Evolutionary conservation across 2,329 filamentous ascomycete genomes (phyloP), one percentile per base, ranked within the genome.

Genomic region (Beauveria asiatica): DNA sequence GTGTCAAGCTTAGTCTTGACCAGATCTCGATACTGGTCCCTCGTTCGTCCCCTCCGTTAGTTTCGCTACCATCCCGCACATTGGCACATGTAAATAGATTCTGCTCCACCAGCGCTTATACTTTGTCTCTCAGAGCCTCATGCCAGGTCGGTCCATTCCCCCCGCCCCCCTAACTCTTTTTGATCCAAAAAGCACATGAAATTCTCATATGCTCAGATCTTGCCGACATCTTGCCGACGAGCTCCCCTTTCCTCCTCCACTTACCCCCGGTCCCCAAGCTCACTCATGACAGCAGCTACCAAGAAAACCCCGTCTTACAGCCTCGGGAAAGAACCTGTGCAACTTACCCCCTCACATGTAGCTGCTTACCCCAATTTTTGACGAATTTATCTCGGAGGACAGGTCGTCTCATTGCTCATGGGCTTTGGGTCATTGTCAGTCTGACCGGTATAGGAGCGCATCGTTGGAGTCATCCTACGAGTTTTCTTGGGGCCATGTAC

Each of bases 341-440:
- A 42, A 48, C 11, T 11, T 1, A 3, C 4, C 55, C 45, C 55
- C 37, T 50, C 46, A 49, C 55, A 41, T 50, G 45, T 57, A 39
- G 25, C 37, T 41, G 6, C 17, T 44, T 51, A 58, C 56, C 37
- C 56, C 56, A 58, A 58, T 33, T 51, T 13, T 13, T 17, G 11
- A 61, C 59, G 59, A 61, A 48, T 52, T 50, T 52, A 52, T 51
- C 10, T 39, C 59, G 59, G 59, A 57, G n/a, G 4, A 25, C 33
- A 37, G 13, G 16, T 13, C 27, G 13, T 16, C 3, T 6, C 13
- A 25, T 52, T 50, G n/a, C 9, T 19, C n/a, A 37, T 51, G 5
- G n/a, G 17, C n/a, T 44, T 16, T 54, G 10, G 19, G 37, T n/a
- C 33, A 13, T 25, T 9, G 25, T 23, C 25, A 13, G 8, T 37